phyloP scores from a whole-genome alignment of 352 stramenopile genomes.

The Globisporangium nunn region DNA sequence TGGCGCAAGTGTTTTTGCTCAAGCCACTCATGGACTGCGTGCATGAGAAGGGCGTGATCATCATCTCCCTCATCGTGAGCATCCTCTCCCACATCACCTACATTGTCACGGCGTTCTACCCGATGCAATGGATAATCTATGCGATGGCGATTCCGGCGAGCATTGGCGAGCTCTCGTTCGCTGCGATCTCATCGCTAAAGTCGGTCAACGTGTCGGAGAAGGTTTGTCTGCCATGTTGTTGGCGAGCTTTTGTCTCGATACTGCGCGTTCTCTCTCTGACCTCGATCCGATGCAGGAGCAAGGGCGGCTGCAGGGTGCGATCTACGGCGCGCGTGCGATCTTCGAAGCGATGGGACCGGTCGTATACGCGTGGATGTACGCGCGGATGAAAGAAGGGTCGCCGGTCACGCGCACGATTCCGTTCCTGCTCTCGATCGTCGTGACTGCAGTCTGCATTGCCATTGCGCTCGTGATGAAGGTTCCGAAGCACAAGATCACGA shows the following conservation, averaged over 20 bases:
- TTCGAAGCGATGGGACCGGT: conserved; percentile 57
- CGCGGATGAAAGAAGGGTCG: conserved; percentile 32
- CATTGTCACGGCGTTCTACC: conserved; percentile 39
- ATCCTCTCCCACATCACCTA: conserved; percentile 36
- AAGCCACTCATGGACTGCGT: conserved; percentile 48
- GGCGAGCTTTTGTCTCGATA: neutral
- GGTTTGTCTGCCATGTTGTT: conserved; percentile 12
- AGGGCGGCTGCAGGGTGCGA: conserved; percentile 64
- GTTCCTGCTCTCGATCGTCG: conserved; percentile 42
- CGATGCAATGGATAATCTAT: conserved; percentile 54
- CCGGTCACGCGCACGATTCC: conserved; percentile 42
- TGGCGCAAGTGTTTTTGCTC: conserved; percentile 56
- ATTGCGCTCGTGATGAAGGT: conserved; percentile 37
- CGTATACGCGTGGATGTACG: conserved; percentile 51
- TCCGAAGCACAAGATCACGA: conserved; percentile 12
- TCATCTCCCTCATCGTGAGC: conserved; percentile 38
- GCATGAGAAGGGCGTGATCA: conserved; percentile 59
- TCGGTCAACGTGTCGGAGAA: conserved; percentile 56
- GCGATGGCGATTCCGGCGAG: conserved; percentile 28
- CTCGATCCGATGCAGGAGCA: conserved; percentile 30
- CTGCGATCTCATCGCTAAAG: conserved; percentile 57
- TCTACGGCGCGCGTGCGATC: conserved; percentile 57
- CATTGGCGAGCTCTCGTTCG: conserved; percentile 62
- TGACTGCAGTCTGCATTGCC: conserved; percentile 44
- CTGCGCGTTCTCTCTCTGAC: neutral